Conservation (phyloP, 345 rosid species). For the Citrus glauca region DNA sequence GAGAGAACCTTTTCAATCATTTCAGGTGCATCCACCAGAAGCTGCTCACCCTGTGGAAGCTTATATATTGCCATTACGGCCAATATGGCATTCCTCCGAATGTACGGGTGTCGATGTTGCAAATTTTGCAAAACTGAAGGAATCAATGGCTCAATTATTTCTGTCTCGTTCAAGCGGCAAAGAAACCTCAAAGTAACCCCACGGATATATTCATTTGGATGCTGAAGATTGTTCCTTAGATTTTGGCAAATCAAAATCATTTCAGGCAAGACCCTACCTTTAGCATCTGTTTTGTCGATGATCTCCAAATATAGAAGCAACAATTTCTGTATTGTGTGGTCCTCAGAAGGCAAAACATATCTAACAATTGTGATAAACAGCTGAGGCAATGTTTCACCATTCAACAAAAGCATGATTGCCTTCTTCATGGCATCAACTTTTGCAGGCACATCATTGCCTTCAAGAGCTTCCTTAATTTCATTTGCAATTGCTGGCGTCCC, state of each 20-base stretch:
- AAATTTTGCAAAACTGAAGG: conserved; percentile 69
- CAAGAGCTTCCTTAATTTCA: conserved; percentile 94
- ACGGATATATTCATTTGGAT: conserved; percentile 90
- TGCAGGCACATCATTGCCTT: conserved; percentile 60
- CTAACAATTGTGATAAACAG: conserved; percentile 91
- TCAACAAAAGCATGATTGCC: conserved; percentile 83
- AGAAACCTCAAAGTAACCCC: conserved; percentile 79
- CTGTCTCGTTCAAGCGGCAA: conserved; percentile 67
- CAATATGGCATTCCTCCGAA: conserved; percentile 66
- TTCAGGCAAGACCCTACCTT: conserved; percentile 80
- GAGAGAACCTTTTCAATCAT: conserved; percentile 68
- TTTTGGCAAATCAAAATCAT: conserved; percentile 96
- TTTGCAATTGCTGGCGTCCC: conserved; percentile 77
- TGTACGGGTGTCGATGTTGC: conserved; percentile 72
- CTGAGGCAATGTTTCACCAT: conserved; percentile 90
- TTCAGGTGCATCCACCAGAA: conserved; percentile 73
- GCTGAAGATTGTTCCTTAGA: conserved; percentile 92
- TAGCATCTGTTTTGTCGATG: conserved; percentile 78
- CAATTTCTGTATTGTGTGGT: conserved; percentile 88
- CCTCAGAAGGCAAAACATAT: conserved; percentile 89
- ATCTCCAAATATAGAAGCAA: conserved; percentile 85
- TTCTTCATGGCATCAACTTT: conserved; percentile 88
- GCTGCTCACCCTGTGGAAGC: conserved; percentile 75
- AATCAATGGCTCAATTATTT: conserved; percentile 66
- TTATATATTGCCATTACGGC: conserved; percentile 72